These are phyloP conservation scores for Fusarium udum DNA, from an alignment of 2,329 filamentous ascomycete genomes.

Conservation along the genomic window DNA sequence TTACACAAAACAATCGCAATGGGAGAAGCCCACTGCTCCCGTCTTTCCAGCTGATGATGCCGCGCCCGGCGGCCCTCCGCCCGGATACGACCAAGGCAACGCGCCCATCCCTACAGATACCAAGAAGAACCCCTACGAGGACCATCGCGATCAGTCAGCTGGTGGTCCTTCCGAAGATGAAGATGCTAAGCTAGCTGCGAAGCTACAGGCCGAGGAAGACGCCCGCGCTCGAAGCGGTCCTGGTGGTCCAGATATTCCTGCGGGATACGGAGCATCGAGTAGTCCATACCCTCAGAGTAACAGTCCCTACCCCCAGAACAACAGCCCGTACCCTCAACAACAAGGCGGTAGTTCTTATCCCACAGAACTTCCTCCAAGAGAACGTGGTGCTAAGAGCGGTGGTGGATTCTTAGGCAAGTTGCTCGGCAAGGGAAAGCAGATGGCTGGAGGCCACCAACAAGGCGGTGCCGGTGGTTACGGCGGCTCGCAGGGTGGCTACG, in stretches of 20 bases:
- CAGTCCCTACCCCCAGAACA: slow-evolving; percentile 43
- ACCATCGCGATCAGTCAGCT: slow-evolving; percentile 46
- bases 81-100: slow-evolving; percentile 66
- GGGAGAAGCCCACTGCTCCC: slow-evolving; percentile 82
- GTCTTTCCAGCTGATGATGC: slow-evolving; percentile 61
- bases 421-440: slow-evolving; percentile 57
- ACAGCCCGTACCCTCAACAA: slow-evolving; percentile 42
- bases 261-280: slow-evolving; percentile 45
- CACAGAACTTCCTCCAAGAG: slow-evolving; percentile 55
- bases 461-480: slow-evolving; percentile 28
- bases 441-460: slow-evolving; percentile 45
- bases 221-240: slow-evolving; percentile 58
- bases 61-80: slow-evolving; percentile 69
- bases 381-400: slow-evolving; percentile 51
- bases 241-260: slow-evolving; percentile 46
- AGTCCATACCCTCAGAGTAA: slow-evolving; percentile 44
- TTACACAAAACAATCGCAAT: slow-evolving; percentile 88
- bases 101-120: slow-evolving; percentile 57
- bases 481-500: slow-evolving; percentile 28
- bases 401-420: slow-evolving; percentile 64
- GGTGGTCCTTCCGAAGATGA: slow-evolving; percentile 59
- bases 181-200: slow-evolving; percentile 78
- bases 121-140: slow-evolving; percentile 78
- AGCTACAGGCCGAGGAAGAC: slow-evolving; percentile 86
- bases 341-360: slow-evolving; percentile 46